Conservation (phyloP, 805 yeast species). For the Lachancea lanzarotensis region DNA sequence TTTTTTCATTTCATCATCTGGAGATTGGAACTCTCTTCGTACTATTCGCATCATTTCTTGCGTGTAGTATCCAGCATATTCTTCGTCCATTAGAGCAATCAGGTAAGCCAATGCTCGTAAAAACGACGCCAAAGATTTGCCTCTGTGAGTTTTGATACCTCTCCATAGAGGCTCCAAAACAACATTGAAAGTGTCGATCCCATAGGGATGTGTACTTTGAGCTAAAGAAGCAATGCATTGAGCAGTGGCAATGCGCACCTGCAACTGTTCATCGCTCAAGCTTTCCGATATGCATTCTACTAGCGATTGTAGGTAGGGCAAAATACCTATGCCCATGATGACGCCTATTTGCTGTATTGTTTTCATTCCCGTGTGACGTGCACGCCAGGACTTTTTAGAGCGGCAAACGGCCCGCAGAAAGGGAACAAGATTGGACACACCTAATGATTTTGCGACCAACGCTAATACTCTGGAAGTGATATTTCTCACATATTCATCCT, state of each 20-base stretch:
- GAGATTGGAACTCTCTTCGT: constrained; percentile 65
- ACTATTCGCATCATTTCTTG: constrained; percentile 63
- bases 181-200: constrained; percentile 77
- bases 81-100: constrained; percentile 82
- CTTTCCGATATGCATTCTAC: constrained; percentile 55
- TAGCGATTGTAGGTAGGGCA: constrained; percentile 65
- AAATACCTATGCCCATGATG: constrained; percentile 59
- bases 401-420: constrained; percentile 74
- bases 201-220: constrained; percentile 78
- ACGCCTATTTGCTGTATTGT: constrained; percentile 70
- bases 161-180: constrained; percentile 73
- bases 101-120: constrained; percentile 71
- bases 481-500: constrained; percentile 74
- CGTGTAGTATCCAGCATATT: constrained; percentile 71
- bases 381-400: constrained; percentile 71
- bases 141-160: constrained; percentile 72
- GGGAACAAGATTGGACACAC: constrained; percentile 65
- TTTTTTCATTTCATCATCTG: constrained; percentile 82
- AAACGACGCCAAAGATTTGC: constrained; percentile 68
- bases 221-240: constrained; percentile 68
- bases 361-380: constrained; percentile 76
- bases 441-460: constrained; percentile 73
- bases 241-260: constrained; percentile 66
- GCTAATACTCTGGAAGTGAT: constrained; percentile 76
- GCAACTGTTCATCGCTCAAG: constrained; percentile 59